These are phyloP conservation scores for Rhizodiscina lignyota DNA, from an alignment of 495 filamentous ascomycete species.

Conservation along the genomic window DNA sequence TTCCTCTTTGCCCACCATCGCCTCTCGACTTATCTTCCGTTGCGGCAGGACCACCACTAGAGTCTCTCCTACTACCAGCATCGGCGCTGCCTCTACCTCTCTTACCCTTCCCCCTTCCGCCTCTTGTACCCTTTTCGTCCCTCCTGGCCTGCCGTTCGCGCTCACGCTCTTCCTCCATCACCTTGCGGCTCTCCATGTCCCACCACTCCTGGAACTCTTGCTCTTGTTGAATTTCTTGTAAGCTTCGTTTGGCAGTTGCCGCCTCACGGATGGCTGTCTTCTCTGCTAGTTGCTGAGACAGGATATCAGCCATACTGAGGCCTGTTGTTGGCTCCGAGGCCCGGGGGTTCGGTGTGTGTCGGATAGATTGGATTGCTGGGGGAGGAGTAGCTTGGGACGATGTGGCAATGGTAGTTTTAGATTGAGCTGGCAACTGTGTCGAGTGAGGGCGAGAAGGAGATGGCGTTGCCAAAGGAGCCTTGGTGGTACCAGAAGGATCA, in stretches of 20 bases:
- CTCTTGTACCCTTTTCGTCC: neutral
- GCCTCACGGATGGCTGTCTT: constrained; percentile 71
- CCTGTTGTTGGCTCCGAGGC: constrained; percentile 4
- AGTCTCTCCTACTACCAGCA: too few relatives aligned
- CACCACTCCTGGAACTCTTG: constrained; percentile 98
- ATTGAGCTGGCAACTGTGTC: too few relatives aligned
- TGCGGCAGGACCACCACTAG: too few relatives aligned
- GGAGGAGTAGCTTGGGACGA: constrained; percentile 18
- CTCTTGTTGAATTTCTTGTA: constrained; percentile 89
- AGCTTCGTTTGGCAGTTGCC: constrained; percentile 58
- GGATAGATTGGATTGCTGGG: constrained; percentile 30
- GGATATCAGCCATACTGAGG: constrained; percentile 71
- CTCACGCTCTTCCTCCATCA: constrained; percentile 39
- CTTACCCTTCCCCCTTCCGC: constrained; percentile 4
- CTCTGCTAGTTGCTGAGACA: constrained; percentile 69
- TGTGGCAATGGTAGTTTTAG: constrained; percentile 2
- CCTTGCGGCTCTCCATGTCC: constrained; percentile 71
- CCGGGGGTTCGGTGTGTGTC: constrained; percentile 27
- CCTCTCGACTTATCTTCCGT: too few relatives aligned
- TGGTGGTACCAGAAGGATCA: too few relatives aligned
- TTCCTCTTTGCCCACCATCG: too few relatives aligned
- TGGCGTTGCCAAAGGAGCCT: constrained; percentile 10
- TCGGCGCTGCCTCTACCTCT: too few relatives aligned
- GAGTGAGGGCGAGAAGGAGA: constrained; percentile 11
- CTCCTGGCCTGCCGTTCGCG: neutral